These are phyloP conservation scores for Didymella pinodella DNA, from an alignment of 2,329 filamentous ascomycete species.

Conservation along the genomic window DNA sequence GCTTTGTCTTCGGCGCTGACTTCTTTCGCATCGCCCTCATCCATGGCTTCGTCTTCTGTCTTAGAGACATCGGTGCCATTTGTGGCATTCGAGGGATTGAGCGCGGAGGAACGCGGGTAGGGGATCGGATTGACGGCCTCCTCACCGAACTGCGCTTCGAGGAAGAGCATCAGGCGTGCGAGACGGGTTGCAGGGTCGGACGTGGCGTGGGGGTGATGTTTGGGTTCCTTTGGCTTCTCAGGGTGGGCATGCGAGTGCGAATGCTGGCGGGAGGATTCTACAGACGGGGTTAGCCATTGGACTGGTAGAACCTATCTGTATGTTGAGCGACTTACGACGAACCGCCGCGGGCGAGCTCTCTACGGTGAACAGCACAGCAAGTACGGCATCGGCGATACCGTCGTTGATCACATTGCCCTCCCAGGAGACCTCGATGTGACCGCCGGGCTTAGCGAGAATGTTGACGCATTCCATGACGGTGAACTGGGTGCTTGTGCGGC, in stretches of 20 bases:
- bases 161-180: constrained; percentile 88
- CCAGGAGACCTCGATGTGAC: constrained; percentile 92
- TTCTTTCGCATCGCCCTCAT: constrained; percentile 17
- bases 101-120: constrained; percentile 63
- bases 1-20: constrained; percentile 37
- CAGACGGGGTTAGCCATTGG: not conserved
- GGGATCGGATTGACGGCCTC: constrained; percentile 82
- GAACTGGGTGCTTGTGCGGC: constrained; percentile 62
- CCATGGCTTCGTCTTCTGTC: not conserved
- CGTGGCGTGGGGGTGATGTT: constrained; percentile 74
- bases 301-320: not conserved
- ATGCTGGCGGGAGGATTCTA: constrained; percentile 50
- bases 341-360: constrained; percentile 95
- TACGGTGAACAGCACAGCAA: constrained; percentile 89
- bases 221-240: constrained; percentile 40
- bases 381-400: constrained; percentile 94
- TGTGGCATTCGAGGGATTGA: constrained; percentile 27
- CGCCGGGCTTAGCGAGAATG: constrained; percentile 77
- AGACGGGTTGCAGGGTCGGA: constrained; percentile 78
- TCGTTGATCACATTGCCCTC: constrained; percentile 98
- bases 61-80: constrained; percentile 6
- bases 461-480: constrained; percentile 89
- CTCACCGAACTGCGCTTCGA: constrained; percentile 93
- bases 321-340: constrained; percentile 68
- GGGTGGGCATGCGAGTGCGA: constrained; percentile 31